Base-by-base conservation (phyloP, 345 rosid genomes). In the Boechera retrofracta region DNA sequence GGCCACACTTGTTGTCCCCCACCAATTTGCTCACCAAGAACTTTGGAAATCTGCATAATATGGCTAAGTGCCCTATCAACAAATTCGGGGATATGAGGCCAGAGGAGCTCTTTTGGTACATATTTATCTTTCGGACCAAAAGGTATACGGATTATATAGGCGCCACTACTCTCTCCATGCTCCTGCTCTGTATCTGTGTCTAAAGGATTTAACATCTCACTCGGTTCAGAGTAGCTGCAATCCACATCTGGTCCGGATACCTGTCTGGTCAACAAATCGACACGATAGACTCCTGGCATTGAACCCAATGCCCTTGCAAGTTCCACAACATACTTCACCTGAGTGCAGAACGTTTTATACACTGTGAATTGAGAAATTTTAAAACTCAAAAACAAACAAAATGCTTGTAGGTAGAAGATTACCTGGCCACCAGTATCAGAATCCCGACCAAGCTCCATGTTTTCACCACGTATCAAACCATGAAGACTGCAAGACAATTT, bases 381-480 rank as follows among this genome's bases (percentile, higher is more conserved):
- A 28, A 11, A 49, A 31, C 55, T 73, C 16, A 32, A 33, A 9
- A 36, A 9, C 28, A 44, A 36, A 38, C 0, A 75, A 13, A 31
- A 62, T 18, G 41, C 10, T 61, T 53, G 52, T 5, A 44, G 12
- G 42, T 60, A 71, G 32, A 60, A 12, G 53, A 51, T 47, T 72
- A 87, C 96, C 91, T 91, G 97, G 57, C 97, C 94, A 63, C 97
- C 97, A 10, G 97, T 91, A 80, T 91, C 97, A 57, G 94, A 91
- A 79, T 87, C 97, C 28, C 94, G 87, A 62, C 97, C 97, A 73
- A 91, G 87, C 87, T 91, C 94, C 97, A 89, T 91, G 78, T 87
- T 89, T 78, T 85, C 94, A 47, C 97, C 92, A 11, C 94, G 89
- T 77, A 91, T 83, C 73, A 91, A 78, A 60, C 97, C 97, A 79